phyloP scores from a whole-genome alignment of 1,284 basidiomycete genomes.

The Albatrellus sp. region DNA sequence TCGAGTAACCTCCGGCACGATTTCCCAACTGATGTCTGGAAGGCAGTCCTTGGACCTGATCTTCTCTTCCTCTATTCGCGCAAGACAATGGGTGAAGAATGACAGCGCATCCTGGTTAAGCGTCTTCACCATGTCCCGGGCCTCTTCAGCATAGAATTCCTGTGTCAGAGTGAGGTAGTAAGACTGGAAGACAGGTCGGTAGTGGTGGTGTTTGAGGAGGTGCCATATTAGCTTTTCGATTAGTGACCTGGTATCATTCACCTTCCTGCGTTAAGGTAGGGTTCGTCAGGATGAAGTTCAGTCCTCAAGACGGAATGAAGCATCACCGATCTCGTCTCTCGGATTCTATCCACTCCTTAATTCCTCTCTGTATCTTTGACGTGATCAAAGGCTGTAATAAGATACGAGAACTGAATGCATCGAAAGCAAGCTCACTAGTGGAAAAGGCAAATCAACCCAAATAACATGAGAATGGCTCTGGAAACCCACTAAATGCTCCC shows the following conservation, averaged over 20 bases:
- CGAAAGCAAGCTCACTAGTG: slow-evolving; percentile 7
- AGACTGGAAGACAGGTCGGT: slow-evolving; percentile 38
- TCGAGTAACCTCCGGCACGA: slow-evolving; percentile 39
- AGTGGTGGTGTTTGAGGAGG: slow-evolving; percentile 42
- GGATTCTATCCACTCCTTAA: slow-evolving; percentile 8
- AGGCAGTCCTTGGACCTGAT: slow-evolving; percentile 40
- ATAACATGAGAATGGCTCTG: not conserved
- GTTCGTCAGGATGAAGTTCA: not conserved
- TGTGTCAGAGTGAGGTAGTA: slow-evolving; percentile 36
- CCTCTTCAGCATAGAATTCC: slow-evolving; percentile 43
- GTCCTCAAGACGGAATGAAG: not conserved
- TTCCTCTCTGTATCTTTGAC: slow-evolving; percentile 4
- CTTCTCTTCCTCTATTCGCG: slow-evolving; percentile 42
- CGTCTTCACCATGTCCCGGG: slow-evolving; percentile 23
- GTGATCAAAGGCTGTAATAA: slow-evolving; percentile 1
- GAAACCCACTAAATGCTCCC: slow-evolving; percentile 28
- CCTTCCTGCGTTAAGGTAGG: slow-evolving; percentile 11
- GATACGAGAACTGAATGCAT: slow-evolving; percentile 6
- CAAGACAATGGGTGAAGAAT: slow-evolving; percentile 41
- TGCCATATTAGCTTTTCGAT: slow-evolving; percentile 39
- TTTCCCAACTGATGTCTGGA: slow-evolving; percentile 33
- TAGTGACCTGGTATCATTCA: slow-evolving; percentile 21
- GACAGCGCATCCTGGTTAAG: slow-evolving; percentile 30
- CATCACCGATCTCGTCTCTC: slow-evolving; percentile 8
- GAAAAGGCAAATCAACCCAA: not conserved